Base-by-base conservation (phyloP, 345 rosid species). In the Theobroma cacao region DNA sequence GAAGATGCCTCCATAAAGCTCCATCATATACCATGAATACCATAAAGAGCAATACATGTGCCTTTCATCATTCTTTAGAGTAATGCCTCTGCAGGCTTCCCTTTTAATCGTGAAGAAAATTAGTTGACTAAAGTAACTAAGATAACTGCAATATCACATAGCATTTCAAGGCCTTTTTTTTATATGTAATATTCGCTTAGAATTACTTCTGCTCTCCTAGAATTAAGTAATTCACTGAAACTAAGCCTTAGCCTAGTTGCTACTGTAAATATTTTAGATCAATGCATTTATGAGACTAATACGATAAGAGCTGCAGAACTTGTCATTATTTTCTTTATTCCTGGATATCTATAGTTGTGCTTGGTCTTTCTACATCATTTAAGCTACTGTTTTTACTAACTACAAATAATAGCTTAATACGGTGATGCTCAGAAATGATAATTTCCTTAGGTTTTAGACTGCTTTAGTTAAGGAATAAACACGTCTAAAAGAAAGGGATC, bases 1-100 rank as follows among this genome's bases (percentile, higher is more conserved):
- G 36, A 79, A 75, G 75, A 24, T 69, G 63, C 56, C 65, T 75
- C 53, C 59, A 74, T 78, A 69, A 78, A 76, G 68, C 77, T 75
- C 76, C 85, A 87, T 82, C 82, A 85, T 84, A 72, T 26, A 75
- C 72, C 60, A 65, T 81, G 75, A 74, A 80, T 80, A 72, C 83
- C 58, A 53, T 76, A 70, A 80, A 75, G 82, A 59, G 80, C 78
- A 75, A 77, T 66, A 74, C 82, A 77, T 85, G 82, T 77, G 87
- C 40, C 70, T 30, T 47, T 66, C 80, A 82, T 82, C 86, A 87
- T 84, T 75, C 65, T 78, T 72, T 78, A n/a, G 60, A 79, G 41
- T n/a, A 68, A 78, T 12, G 58, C 13, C 33, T 72, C 43, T 66
- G 12, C 22, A 20, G 12, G 15, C 15, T 53, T 64, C 75, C 30